Conservation (phyloP, 306 rosid species). For the Fragaria iinumae region DNA sequence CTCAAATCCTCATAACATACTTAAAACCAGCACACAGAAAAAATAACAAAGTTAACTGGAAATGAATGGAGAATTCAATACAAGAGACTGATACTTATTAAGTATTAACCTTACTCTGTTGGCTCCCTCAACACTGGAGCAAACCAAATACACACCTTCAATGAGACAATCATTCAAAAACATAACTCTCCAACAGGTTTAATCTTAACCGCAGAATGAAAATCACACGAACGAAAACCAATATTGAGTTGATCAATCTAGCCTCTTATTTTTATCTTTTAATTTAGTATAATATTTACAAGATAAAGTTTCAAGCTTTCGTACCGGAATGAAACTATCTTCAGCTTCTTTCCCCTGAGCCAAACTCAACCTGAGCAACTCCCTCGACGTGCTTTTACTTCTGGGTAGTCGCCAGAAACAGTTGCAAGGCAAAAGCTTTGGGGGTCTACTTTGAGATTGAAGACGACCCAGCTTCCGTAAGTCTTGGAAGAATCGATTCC, state of each 20-base stretch:
- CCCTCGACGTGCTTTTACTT: constrained; percentile 20
- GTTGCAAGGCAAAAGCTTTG: constrained; percentile 26
- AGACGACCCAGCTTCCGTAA: constrained; percentile 30
- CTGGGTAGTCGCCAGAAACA: constrained; percentile 33
- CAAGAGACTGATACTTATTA: neutral
- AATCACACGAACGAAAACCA: neutral
- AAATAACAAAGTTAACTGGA: neutral
- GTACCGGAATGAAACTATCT: constrained; percentile 59
- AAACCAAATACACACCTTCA: neutral
- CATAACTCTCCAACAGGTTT: neutral
- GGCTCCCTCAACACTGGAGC: neutral
- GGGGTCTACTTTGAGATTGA: constrained; percentile 25
- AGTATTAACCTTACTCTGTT: neutral
- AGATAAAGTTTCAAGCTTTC: neutral
- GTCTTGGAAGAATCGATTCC: constrained; percentile 28
- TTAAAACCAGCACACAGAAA: neutral
- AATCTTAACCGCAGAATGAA: neutral
- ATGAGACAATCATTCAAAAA: neutral
- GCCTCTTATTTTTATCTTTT: neutral
- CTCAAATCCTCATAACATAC: neutral
- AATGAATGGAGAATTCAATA: neutral
- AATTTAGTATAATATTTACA: neutral
- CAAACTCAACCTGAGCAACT: constrained; percentile 26
- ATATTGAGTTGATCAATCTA: neutral
- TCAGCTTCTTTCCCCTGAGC: constrained; percentile 69